Conservation (phyloP, 176 grass and related monocot genomes). For the Eleusine indica region DNA sequence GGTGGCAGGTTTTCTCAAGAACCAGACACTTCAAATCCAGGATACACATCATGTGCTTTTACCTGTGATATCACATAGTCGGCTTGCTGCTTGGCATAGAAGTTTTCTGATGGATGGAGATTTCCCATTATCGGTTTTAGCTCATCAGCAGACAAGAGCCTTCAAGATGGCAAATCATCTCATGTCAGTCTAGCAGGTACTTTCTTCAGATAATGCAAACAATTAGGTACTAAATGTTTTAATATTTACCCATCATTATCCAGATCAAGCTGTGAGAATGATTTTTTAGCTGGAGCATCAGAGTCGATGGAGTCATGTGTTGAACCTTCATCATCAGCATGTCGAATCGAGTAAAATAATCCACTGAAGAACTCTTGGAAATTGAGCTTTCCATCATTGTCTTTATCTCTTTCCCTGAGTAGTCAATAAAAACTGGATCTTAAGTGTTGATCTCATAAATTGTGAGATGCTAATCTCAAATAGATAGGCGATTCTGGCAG, state of each 20-base stretch:
- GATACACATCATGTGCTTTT: slow-evolving; percentile 31
- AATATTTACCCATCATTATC: slow-evolving; percentile 88
- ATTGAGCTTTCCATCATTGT: slow-evolving; percentile 77
- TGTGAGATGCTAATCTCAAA: neutral
- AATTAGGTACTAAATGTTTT: slow-evolving; percentile 19
- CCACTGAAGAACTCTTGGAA: slow-evolving; percentile 91
- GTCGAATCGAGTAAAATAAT: slow-evolving; percentile 78
- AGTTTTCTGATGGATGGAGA: slow-evolving; percentile 79
- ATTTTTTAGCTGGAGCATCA: slow-evolving; percentile 81
- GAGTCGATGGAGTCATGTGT: slow-evolving; percentile 59
- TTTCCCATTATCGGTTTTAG: slow-evolving; percentile 70
- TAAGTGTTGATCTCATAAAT: slow-evolving; percentile 18
- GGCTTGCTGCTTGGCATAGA: slow-evolving; percentile 94
- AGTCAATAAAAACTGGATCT: slow-evolving; percentile 23
- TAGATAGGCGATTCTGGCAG: neutral
- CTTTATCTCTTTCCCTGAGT: slow-evolving; percentile 94
- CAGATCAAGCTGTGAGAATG: slow-evolving; percentile 81
- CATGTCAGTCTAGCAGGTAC: slow-evolving; percentile 23
- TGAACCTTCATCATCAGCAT: slow-evolving; percentile 66
- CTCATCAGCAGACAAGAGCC: slow-evolving; percentile 80
- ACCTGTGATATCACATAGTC: slow-evolving; percentile 89
- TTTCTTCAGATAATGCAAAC: slow-evolving; percentile 22
- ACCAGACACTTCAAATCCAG: neutral
- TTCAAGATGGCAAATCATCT: slow-evolving; percentile 45
- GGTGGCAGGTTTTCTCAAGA: slow-evolving; percentile 14